These are phyloP conservation scores for Camelina sativa DNA, from an alignment of 345 rosid species.

Conservation along the genomic window DNA sequence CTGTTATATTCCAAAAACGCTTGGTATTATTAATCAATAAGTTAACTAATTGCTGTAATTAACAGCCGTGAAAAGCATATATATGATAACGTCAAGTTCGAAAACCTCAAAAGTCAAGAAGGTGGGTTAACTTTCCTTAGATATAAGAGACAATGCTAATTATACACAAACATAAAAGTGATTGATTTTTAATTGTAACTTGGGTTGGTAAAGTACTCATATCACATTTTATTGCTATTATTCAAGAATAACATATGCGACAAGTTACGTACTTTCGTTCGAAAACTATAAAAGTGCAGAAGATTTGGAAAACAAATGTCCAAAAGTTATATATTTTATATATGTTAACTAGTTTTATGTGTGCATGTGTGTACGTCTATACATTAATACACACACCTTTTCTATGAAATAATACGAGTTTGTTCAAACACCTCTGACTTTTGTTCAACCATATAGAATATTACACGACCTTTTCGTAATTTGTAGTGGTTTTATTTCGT, in stretches of 20 bases:
- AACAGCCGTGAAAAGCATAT: background rate
- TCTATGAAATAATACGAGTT: conserved; percentile 1
- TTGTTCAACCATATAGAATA: conserved; percentile 20
- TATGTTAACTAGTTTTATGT: background rate
- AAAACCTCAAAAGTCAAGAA: conserved; percentile 35
- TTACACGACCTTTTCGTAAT: background rate
- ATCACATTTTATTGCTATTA: background rate
- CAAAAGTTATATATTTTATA: background rate
- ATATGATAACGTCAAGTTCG: conserved; percentile 19
- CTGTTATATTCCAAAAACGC: background rate
- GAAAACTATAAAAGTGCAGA: conserved; percentile 6
- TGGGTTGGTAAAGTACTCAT: conserved; percentile 27
- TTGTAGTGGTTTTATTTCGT: conserved; percentile 2
- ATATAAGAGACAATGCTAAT: background rate
- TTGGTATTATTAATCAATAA: conserved; percentile 3
- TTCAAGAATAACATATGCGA: conserved; percentile 27
- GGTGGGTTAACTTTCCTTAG: conserved; percentile 41
- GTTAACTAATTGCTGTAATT: conserved; percentile 3
- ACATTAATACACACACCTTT: background rate
- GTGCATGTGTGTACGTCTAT: background rate
- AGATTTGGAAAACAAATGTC: background rate
- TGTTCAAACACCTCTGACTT: conserved; percentile 23
- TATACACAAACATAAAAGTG: background rate
- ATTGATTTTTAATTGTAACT: background rate
- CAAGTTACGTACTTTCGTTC: conserved; percentile 15